These are phyloP conservation scores for Coleophoma cylindrospora DNA, from an alignment of 2,329 filamentous ascomycete genomes.

Conservation along the genomic window DNA sequence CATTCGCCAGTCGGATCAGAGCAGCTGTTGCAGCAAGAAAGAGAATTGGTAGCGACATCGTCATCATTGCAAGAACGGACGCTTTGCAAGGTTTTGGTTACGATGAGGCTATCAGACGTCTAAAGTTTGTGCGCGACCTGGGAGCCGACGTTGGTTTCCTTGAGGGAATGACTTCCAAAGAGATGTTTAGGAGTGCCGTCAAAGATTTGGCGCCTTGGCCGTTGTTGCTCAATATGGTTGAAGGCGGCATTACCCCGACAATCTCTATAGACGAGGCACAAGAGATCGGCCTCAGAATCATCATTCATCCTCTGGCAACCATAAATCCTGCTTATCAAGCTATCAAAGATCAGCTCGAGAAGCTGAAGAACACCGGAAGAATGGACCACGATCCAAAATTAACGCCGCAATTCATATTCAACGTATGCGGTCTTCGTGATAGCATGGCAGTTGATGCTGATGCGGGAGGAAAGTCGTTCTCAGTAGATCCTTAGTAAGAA, in stretches of 20 bases:
- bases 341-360: constrained; percentile 1
- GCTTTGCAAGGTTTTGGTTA: constrained; percentile 52
- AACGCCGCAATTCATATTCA: constrained; percentile 3
- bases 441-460: constrained; percentile 4
- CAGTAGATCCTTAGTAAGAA: background rate
- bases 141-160: constrained; percentile 57
- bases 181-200: constrained; percentile 39
- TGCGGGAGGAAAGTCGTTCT: constrained; percentile 2
- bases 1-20: constrained; percentile 45
- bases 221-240: constrained; percentile 52
- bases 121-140: constrained; percentile 43
- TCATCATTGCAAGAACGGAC: constrained; percentile 62
- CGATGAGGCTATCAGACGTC: constrained; percentile 45
- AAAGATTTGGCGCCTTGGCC: constrained; percentile 37
- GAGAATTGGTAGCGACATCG: constrained; percentile 46
- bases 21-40: constrained; percentile 47
- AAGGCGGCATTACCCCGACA: constrained; percentile 48
- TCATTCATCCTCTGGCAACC: constrained; percentile 33
- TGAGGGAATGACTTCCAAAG: constrained; percentile 48
- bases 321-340: background rate
- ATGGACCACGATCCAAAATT: background rate
- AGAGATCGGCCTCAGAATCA: constrained; percentile 50
- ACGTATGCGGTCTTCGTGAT: constrained; percentile 4
- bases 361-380: background rate
- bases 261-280: constrained; percentile 46